Evolutionary conservation across 352 stramenopile genomes (phyloP), one percentile per base, ranked within the genome.

Genomic region (Pythium phragmiticola): DNA sequence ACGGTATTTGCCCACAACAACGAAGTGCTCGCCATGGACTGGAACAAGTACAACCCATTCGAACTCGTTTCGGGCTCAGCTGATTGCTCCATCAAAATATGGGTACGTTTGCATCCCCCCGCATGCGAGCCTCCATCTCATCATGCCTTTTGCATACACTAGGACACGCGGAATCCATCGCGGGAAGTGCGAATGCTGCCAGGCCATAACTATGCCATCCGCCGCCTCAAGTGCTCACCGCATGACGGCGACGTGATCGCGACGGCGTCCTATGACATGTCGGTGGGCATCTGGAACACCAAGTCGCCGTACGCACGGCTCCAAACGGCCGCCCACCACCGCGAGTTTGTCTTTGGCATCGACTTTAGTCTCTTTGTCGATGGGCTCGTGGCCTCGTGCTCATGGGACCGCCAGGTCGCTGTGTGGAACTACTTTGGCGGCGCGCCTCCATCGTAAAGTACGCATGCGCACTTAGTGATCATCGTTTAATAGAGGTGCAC

Each of bases 11-110:
- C 84, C 16, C 87, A 95, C 66, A 66, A 70, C 47, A 89, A 89
- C 42, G 90, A 97, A 55, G 87, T 97, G 45, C 80, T 97, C 0
- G 73, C 84, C 23, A 75, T 94, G 45, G 90, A 97, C 72, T 97
- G 90, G 90, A 96, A 96, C 78, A 97, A 97, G 75, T 97, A 97
- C 76, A 95, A 96, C 51, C 79, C 91, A 52, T 92, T 90, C 46
- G 71, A 96, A 68, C 66, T 97, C 57, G 86, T 93, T 28, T 93
- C 88, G 0, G 90, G 88, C 28, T 96, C 88, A 7, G 83, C 86
- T 1, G 89, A 96, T 50, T 86, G 82, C 60, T 79, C 59, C 41
- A 89, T 97, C 62, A 92, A 92, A 77, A 64, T 96, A 21, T 97
- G 88, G 84, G 84, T 93, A 77, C 46, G 74, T 58, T 41, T 4